Evolutionary conservation across 2,329 filamentous ascomycete genomes (phyloP).

Genomic region (Aschersonia sp.): DNA sequence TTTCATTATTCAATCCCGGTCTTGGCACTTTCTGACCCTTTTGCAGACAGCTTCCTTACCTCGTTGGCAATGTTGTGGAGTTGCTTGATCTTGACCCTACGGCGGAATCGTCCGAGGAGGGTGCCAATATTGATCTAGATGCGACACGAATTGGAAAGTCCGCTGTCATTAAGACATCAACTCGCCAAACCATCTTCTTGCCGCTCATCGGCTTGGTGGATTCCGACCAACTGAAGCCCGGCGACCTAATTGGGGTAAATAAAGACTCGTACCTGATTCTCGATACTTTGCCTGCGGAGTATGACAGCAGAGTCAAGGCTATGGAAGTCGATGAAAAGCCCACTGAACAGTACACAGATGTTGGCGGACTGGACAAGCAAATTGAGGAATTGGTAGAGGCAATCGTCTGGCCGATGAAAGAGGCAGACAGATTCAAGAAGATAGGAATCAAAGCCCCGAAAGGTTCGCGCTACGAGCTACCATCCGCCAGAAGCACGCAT

Average conservation of each 20-base stretch:
- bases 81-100: conserved; percentile 92
- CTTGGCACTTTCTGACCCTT: conserved; percentile 3
- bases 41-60: conserved; percentile 81
- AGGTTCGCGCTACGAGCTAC: conserved; percentile 45
- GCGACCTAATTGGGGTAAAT: conserved; percentile 93
- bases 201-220: conserved; percentile 95
- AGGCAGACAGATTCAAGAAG: conserved; percentile 97
- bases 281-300: conserved; percentile 92
- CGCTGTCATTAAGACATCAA: conserved; percentile 98
- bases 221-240: conserved; percentile 86
- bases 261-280: conserved; percentile 97
- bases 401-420: conserved; percentile 99
- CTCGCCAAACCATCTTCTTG: conserved; percentile 94
- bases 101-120: conserved; percentile 90
- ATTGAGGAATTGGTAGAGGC: conserved; percentile 98
- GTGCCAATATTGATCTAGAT: conserved; percentile 95
- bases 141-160: conserved; percentile 95
- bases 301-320: conserved; percentile 96
- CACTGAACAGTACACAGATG: conserved; percentile 96
- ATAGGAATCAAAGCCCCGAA: conserved; percentile 99
- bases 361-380: conserved; percentile 94
- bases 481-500: too few relatives aligned
- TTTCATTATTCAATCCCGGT: not conserved
- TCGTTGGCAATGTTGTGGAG: conserved; percentile 96
- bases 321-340: conserved; percentile 99